These are phyloP conservation scores for Candida insectorum DNA, from an alignment of 805 yeast species.

Conservation along the genomic window DNA sequence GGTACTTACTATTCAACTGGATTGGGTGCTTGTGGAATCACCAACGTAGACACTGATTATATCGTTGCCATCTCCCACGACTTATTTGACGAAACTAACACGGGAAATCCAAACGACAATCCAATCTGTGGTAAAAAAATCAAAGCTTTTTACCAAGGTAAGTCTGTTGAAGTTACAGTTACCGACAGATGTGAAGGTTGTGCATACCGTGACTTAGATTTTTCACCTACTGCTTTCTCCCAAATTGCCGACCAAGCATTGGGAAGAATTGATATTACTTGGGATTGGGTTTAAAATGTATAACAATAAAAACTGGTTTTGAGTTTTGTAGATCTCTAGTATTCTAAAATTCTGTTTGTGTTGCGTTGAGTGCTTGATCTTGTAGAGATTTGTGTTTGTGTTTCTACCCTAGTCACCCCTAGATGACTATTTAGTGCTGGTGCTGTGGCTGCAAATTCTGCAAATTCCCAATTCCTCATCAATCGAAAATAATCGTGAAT, in stretches of 20 bases:
- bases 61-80: slow-evolving; percentile 51
- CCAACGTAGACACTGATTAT: slow-evolving; percentile 43
- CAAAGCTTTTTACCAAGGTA: slow-evolving; percentile 43
- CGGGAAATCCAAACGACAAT: slow-evolving; percentile 41
- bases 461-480: no score
- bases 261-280: slow-evolving; percentile 53
- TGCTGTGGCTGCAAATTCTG: no score
- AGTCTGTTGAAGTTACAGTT: slow-evolving; percentile 54
- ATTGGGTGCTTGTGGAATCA: slow-evolving; percentile 54
- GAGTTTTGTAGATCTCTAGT: no score
- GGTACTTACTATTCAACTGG: slow-evolving; percentile 50
- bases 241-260: slow-evolving; percentile 47
- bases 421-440: no score
- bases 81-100: slow-evolving; percentile 33
- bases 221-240: slow-evolving; percentile 59
- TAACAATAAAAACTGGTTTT: background rate
- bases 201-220: slow-evolving; percentile 46
- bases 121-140: slow-evolving; percentile 54
- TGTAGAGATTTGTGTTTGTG: no score
- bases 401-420: no score
- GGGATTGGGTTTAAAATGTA: slow-evolving; percentile 30
- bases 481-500: no score
- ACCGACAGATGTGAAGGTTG: slow-evolving; percentile 60
- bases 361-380: no score
- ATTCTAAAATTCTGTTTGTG: no score